A percentile compares a stretch with the other conserved stretches of the same genome.
phyloP scores from a whole-genome alignment of 352 stramenopile species.

The Thalassiosira ordinaria region DNA sequence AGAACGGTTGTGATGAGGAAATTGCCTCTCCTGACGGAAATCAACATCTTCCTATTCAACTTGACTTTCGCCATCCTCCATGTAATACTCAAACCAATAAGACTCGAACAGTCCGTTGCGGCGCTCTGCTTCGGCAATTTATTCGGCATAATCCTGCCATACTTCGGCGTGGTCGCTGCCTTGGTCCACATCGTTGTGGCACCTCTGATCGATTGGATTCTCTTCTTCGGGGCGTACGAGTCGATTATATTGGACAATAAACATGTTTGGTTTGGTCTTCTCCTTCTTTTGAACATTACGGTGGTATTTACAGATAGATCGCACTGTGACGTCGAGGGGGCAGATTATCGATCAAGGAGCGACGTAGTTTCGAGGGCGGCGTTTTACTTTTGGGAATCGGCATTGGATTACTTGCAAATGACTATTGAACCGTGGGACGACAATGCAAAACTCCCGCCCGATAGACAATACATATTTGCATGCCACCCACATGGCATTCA shows the following conservation, averaged over 20 bases:
- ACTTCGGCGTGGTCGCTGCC: slow-evolving; percentile 1
- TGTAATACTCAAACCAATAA: slow-evolving; percentile 25
- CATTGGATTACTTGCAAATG: slow-evolving; percentile 45
- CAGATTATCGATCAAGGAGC: slow-evolving; percentile 7
- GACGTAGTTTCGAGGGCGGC: slow-evolving; percentile 24
- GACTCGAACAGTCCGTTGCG: slow-evolving; percentile 22
- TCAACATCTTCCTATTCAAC: slow-evolving; percentile 43
- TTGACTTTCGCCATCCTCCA: slow-evolving; percentile 34
- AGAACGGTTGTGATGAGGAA: too few species aligned
- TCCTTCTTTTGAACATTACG: slow-evolving; percentile 20
- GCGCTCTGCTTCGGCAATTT: slow-evolving; percentile 37
- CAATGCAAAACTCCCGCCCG: slow-evolving; percentile 27
- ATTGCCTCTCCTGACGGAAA: slow-evolving; percentile 33
- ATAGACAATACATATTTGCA: slow-evolving; percentile 59
- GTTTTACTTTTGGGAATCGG: slow-evolving; percentile 23
- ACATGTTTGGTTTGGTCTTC: slow-evolving; percentile 21
- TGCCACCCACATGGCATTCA: slow-evolving; percentile 70
- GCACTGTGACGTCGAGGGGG: slow-evolving; percentile 30
- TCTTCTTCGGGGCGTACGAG: slow-evolving; percentile 19
- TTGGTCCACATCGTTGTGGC: slow-evolving; percentile 22
- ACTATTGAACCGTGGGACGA: slow-evolving; percentile 30
- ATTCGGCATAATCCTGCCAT: slow-evolving; percentile 45
- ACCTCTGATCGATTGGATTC: slow-evolving; percentile 8
- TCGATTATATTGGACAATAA: slow-evolving; percentile 21
- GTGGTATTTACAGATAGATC: slow-evolving; percentile 43